These are phyloP conservation scores for Lodderomyces margitis DNA, from an alignment of 1,139 yeast species.

Conservation along the genomic window DNA sequence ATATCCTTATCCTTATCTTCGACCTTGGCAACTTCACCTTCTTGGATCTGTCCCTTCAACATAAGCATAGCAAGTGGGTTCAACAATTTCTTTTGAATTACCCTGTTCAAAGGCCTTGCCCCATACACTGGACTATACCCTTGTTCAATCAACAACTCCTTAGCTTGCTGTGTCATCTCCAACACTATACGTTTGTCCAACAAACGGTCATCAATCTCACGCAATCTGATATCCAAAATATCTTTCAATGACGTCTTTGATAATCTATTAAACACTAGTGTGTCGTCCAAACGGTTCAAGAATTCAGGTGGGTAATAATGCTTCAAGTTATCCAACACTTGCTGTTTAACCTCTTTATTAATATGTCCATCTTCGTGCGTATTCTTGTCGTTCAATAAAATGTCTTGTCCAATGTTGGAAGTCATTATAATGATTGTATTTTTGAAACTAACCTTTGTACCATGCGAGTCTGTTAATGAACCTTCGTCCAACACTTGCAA, in stretches of 20 bases:
- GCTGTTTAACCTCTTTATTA: constrained; percentile 46
- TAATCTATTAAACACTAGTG: constrained; percentile 83
- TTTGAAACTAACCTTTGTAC: constrained; percentile 88
- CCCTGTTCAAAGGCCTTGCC: constrained; percentile 92
- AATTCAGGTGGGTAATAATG: constrained; percentile 88
- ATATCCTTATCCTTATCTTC: constrained; percentile 26
- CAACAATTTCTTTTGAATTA: constrained; percentile 74
- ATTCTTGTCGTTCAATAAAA: constrained; percentile 60
- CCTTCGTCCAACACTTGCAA: constrained; percentile 96
- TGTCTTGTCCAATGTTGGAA: constrained; percentile 92
- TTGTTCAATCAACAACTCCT: constrained; percentile 70
- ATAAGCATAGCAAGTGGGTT: constrained; percentile 83
- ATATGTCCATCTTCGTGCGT: constrained; percentile 47
- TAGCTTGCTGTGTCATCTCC: constrained; percentile 59
- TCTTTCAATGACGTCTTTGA: constrained; percentile 69
- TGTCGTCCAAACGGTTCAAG: constrained; percentile 88
- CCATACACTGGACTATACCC: constrained; percentile 94
- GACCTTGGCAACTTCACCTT: constrained; percentile 61
- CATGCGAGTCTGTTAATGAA: constrained; percentile 88
- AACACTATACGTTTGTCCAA: constrained; percentile 75
- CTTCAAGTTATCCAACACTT: constrained; percentile 67
- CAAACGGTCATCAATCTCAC: constrained; percentile 76
- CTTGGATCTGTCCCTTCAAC: constrained; percentile 74
- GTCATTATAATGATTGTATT: constrained; percentile 97
- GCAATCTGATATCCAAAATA: constrained; percentile 80